Base-by-base conservation (phyloP, 345 rosid genomes). In the Pistacia vera region DNA sequence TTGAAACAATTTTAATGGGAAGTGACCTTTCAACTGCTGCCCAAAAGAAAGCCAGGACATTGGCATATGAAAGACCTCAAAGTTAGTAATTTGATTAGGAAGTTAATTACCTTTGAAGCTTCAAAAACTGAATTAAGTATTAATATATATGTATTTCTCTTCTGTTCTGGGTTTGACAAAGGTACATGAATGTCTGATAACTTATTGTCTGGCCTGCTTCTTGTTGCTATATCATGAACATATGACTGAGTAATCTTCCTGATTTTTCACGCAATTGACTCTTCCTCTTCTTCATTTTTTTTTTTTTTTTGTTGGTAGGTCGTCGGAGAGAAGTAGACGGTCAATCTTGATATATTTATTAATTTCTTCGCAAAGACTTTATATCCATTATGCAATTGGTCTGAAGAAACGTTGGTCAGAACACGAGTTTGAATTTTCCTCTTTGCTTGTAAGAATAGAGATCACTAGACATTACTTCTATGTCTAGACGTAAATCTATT, bases 191-290 rank as follows among this genome's bases (percentile, higher is more conserved):
- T 54, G 30, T 1, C 2, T 12, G 13, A 52, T 52, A 52, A 13
- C 1, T 52, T 2, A 46, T 30, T 11, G 44, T 70, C 77, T 33
- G 49, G 25, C 25, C 41, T 58, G 49, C 41, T 41, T 71, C 16
- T 63, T 80, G 77, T 62, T 28, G 35, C 6, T 28, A 6, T 33
- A 28, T 69, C 11, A n/a, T 30, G 71, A 54, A 69, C 82, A 78
- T 14, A 28, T 60, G 41, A 48, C 48, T 14, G 38, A 57, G 28
- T 25, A 14, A n/a, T 18, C 6, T 18, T 48, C 44, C 61, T 46
- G 57, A 69, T 14, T 76, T 41, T 55, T 70, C 75, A 76, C 81
- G 75, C 35, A 57, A 81, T 68, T 77, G 78, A 84, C 83, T 67
- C 81, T 67, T 77, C 41, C 13, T 54, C 36, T 18, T 70, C 49